Evolutionary conservation across 2,329 filamentous ascomycete species (phyloP).

Genomic region (Fusarium sp.): DNA sequence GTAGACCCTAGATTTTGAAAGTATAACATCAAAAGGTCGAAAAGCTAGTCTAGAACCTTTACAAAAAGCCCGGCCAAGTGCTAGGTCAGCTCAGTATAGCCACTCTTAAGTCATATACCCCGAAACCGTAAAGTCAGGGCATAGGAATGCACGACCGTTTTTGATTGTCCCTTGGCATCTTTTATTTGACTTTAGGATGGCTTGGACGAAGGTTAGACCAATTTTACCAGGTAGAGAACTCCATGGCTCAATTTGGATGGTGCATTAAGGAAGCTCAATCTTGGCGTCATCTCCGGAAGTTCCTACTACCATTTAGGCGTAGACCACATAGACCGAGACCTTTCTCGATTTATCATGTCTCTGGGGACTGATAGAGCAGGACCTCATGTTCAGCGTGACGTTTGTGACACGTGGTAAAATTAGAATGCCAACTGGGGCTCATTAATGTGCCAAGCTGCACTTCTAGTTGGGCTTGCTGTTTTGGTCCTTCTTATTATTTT

Average conservation of each 20-base stretch:
- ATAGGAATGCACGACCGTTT: conserved; percentile 1
- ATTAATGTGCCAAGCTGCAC: conserved; percentile 3
- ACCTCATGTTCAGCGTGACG: not conserved
- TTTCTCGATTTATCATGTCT: not conserved
- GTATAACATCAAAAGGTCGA: too few species aligned
- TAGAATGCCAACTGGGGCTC: not conserved
- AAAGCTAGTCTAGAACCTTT: too few species aligned
- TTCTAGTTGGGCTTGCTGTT: not conserved
- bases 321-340: not conserved
- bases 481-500: not conserved
- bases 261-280: not conserved
- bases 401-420: too few species aligned
- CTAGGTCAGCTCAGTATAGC: not conserved
- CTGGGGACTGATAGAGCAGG: not conserved
- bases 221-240: accelerated
- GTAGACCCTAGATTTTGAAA: too few species aligned
- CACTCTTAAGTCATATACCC: not conserved
- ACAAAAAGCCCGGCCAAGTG: too few species aligned
- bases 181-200: not conserved
- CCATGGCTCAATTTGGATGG: not conserved
- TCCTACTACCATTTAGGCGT: not conserved
- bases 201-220: too few species aligned
- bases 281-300: not conserved
- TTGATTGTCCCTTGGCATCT: too few species aligned
- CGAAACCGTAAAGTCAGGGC: not conserved